phyloP scores from a whole-genome alignment of 805 yeast genomes.

The Saturnispora sekii region DNA sequence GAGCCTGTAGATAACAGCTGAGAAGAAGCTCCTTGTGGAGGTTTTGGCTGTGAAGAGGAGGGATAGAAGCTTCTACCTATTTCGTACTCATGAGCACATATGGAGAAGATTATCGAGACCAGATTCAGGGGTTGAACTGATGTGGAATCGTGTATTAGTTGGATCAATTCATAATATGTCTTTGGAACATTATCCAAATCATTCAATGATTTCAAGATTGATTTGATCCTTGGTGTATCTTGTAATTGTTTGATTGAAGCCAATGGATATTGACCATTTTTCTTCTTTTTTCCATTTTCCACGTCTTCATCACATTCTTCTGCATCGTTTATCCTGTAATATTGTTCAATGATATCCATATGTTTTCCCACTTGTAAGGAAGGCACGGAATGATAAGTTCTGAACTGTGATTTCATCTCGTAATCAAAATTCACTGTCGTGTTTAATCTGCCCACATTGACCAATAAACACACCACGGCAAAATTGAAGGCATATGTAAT shows the following conservation, averaged over 20 bases:
- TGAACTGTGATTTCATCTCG: constrained; percentile 86
- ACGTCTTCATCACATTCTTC: constrained; percentile 14
- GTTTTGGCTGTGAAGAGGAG: constrained; percentile 6
- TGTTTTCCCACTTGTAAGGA: constrained; percentile 65
- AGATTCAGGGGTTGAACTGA: constrained; percentile 37
- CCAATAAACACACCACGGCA: constrained; percentile 52
- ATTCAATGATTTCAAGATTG: constrained; percentile 79
- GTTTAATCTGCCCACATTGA: constrained; percentile 88
- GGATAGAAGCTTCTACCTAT: constrained; percentile 24
- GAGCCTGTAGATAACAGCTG: constrained; percentile 22
- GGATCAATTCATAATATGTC: constrained; percentile 36
- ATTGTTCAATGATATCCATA: constrained; percentile 20
- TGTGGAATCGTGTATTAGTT: constrained; percentile 13
- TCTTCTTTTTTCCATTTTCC: constrained; percentile 11
- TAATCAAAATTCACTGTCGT: constrained; percentile 92
- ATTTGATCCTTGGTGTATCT: constrained; percentile 89
- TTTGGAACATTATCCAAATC: constrained; percentile 49
- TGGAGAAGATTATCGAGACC: constrained; percentile 62
- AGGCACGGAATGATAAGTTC: constrained; percentile 93
- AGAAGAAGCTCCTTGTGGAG: constrained; percentile 1
- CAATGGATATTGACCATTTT: not conserved
- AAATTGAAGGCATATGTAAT: constrained; percentile 29
- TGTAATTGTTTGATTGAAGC: constrained; percentile 58
- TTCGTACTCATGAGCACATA: constrained; percentile 49
- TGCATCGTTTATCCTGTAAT: constrained; percentile 17